A percentile compares a stretch with the other conserved stretches of the same genome.
Evolutionary conservation across 345 rosid species (phyloP).

Genomic region (Clarkia xantiana): DNA sequence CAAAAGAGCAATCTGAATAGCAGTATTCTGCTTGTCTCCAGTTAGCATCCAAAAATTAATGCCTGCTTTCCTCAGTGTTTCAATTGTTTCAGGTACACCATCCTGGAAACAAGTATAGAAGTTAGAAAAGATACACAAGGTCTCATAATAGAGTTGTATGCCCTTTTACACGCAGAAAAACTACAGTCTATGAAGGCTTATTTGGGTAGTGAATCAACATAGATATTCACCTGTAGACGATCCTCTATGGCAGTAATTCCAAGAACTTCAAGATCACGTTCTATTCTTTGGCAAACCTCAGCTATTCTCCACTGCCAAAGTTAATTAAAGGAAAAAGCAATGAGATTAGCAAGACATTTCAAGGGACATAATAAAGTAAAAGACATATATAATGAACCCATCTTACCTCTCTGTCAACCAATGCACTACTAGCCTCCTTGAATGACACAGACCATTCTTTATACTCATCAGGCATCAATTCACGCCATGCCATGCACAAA

Average conservation of each 20-base stretch:
- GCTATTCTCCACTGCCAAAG: slow-evolving; percentile 87
- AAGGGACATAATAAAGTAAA: neutral
- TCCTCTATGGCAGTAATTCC: slow-evolving; percentile 97
- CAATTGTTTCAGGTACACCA: slow-evolving; percentile 96
- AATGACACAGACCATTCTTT: slow-evolving; percentile 75
- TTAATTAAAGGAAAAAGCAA: slow-evolving; percentile 8
- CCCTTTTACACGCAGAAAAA: no score
- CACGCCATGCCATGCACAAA: slow-evolving; percentile 94
- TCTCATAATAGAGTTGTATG: no score
- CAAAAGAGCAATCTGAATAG: slow-evolving; percentile 95
- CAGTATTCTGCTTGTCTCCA: slow-evolving; percentile 94
- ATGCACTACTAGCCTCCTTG: slow-evolving; percentile 84
- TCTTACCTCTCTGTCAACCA: slow-evolving; percentile 93
- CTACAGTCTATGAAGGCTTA: no score
- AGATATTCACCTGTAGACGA: slow-evolving; percentile 60
- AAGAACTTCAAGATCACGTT: slow-evolving; percentile 71
- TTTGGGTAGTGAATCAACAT: neutral
- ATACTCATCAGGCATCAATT: slow-evolving; percentile 69
- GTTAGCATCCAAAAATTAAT: slow-evolving; percentile 99
- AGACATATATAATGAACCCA: slow-evolving; percentile 6
- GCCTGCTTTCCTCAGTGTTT: slow-evolving; percentile 86
- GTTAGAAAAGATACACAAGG: no score
- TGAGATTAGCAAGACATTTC: slow-evolving; percentile 3
- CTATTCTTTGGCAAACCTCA: slow-evolving; percentile 83
- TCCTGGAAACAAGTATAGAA: slow-evolving; percentile 34